phyloP scores from a whole-genome alignment of 495 filamentous ascomycete genomes.

The Trichoderma gamsii region DNA sequence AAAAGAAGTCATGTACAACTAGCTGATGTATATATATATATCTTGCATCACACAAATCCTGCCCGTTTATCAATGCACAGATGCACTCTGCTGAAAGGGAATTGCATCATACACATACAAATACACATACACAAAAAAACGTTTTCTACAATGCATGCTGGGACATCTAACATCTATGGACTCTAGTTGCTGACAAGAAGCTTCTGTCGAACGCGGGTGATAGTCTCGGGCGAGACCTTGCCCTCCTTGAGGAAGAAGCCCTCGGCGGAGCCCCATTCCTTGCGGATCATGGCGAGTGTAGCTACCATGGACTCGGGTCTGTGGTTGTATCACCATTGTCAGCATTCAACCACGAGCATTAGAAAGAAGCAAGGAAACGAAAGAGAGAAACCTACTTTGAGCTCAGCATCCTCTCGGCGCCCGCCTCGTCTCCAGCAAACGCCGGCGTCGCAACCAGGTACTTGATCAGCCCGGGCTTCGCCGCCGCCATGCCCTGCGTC shows the following conservation, averaged over 20 bases:
- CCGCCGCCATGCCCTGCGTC: constrained; percentile 43
- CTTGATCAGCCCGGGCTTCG: constrained; percentile 38
- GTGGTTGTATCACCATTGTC: constrained; percentile 17
- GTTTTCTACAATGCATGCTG: not conserved
- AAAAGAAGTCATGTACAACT: not conserved
- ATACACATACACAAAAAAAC: too few species aligned
- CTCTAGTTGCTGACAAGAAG: constrained; percentile 34
- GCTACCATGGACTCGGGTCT: constrained; percentile 51
- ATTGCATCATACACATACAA: too few species aligned
- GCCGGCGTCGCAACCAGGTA: constrained; percentile 38
- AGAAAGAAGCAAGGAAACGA: not conserved
- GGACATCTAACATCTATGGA: not conserved
- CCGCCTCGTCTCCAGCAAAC: constrained; percentile 36
- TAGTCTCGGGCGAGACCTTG: constrained; percentile 43
- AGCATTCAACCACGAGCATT: constrained; percentile 7
- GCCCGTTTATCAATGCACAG: not conserved
- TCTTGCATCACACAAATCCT: not conserved
- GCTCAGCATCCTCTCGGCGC: constrained; percentile 46
- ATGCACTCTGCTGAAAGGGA: not conserved
- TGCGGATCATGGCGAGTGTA: constrained; percentile 44
- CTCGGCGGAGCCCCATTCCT: constrained; percentile 52
- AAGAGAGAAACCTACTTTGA: constrained; percentile 35
- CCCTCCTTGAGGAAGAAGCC: constrained; percentile 47
- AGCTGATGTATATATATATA: constrained; percentile 16
- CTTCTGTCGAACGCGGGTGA: constrained; percentile 44